phyloP scores from a whole-genome alignment of 805 yeast genomes.

The Metschnikowia arizonensis region DNA sequence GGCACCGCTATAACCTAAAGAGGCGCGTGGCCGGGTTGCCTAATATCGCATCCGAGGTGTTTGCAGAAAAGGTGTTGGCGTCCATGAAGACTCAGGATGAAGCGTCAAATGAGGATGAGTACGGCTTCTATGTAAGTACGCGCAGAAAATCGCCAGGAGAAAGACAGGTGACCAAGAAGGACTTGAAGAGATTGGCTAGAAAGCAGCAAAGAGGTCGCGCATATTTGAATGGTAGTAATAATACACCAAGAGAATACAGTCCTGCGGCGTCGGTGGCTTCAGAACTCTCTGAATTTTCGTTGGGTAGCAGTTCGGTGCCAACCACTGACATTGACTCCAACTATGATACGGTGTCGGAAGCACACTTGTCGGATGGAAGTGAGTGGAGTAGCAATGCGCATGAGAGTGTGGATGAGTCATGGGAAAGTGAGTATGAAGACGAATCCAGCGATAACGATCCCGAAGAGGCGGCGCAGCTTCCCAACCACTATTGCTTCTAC shows the following conservation, averaged over 20 bases:
- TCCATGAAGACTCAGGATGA: conserved; percentile 16
- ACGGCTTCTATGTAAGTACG: conserved; percentile 44
- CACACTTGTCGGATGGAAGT: conserved; percentile 30
- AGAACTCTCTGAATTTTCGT: conserved; percentile 51
- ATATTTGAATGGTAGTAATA: conserved; percentile 9
- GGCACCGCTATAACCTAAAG: conserved; percentile 96
- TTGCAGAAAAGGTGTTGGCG: conserved; percentile 59
- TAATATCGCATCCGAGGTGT: conserved; percentile 41
- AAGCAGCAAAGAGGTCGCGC: conserved; percentile 16
- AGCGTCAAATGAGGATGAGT: conserved; percentile 45
- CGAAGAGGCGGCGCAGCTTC: conserved; percentile 38
- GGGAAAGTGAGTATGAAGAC: conserved; percentile 28
- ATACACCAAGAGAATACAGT: conserved; percentile 39
- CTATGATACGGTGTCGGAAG: conserved; percentile 50
- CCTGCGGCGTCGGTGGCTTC: conserved; percentile 56
- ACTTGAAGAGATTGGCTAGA: conserved; percentile 25
- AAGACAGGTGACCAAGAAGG: conserved; percentile 40
- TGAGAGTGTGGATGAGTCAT: conserved; percentile 17
- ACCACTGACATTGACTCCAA: conserved; percentile 23
- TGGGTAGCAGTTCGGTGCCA: conserved; percentile 37
- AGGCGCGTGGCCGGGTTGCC: conserved; percentile 76
- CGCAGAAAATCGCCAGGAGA: conserved; percentile 23
- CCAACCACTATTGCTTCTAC: conserved; percentile 50
- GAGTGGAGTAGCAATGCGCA: conserved; percentile 17
- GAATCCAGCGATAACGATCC: conserved; percentile 27